These are phyloP conservation scores for Seiridium unicorne DNA, from an alignment of 2,329 filamentous ascomycete species.

Conservation along the genomic window DNA sequence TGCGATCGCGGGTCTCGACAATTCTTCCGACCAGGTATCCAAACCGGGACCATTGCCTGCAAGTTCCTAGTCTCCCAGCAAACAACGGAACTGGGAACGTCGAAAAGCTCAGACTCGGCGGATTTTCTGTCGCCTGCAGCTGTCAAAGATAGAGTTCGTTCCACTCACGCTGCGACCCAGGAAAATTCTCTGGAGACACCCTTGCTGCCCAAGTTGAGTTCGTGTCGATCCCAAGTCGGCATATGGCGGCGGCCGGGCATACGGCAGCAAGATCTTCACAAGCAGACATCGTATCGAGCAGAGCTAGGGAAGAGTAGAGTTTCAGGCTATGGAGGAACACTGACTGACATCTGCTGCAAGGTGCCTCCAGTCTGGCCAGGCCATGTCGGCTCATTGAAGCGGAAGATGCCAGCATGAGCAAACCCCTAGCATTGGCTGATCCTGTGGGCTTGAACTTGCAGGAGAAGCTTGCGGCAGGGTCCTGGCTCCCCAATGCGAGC, in stretches of 20 bases:
- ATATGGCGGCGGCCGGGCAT: not conserved
- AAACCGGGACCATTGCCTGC: not conserved
- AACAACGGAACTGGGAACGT: not conserved
- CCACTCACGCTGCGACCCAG: conserved; percentile 2
- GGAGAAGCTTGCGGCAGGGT: not conserved
- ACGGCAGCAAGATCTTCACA: too few species aligned
- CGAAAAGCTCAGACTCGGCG: not conserved
- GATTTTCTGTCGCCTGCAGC: not conserved
- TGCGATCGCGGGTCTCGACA: not conserved
- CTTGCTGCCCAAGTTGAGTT: not conserved
- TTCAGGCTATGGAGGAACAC: too few species aligned
- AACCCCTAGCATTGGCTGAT: not conserved
- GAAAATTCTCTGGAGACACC: not conserved
- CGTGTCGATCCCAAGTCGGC: not conserved
- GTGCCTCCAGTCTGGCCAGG: too few species aligned
- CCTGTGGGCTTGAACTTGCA: not conserved
- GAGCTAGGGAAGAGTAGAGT: too few species aligned
- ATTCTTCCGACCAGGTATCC: not conserved
- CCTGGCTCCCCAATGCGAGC: not conserved
- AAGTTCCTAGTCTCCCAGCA: not conserved
- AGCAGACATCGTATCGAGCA: too few species aligned
- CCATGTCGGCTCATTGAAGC: not conserved
- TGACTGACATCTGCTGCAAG: too few species aligned
- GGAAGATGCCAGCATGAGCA: not conserved
- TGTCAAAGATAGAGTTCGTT: conserved; percentile 6